Evolutionary conservation across 192 early-diverging fungal species (phyloP).

Genomic region (Backusella tarrabulga): DNA sequence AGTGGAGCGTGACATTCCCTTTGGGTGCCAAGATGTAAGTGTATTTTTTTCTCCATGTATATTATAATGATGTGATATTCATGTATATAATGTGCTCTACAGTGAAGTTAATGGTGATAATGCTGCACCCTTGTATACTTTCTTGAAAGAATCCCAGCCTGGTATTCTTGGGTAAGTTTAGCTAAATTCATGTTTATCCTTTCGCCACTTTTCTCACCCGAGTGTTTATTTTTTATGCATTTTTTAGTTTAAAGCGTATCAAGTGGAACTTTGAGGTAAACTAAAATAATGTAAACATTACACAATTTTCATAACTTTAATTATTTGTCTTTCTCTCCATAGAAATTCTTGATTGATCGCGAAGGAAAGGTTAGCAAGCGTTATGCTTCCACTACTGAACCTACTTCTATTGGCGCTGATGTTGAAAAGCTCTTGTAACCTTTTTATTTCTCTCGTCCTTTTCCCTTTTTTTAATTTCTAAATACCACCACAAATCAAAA

Average conservation of each 20-base stretch:
- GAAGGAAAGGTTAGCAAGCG: conserved; percentile 63
- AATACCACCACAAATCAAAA: background rate
- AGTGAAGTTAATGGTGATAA: conserved; percentile 75
- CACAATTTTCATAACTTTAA: background rate
- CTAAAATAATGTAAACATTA: background rate
- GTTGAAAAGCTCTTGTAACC: conserved; percentile 54
- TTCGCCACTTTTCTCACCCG: background rate
- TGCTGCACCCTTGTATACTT: conserved; percentile 59
- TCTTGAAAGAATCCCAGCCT: conserved; percentile 53
- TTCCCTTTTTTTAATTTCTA: background rate
- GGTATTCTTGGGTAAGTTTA: conserved; percentile 33
- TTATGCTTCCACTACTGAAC: conserved; percentile 63
- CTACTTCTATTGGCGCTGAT: conserved; percentile 53
- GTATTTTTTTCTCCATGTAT: background rate
- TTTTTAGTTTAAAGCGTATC: conserved; percentile 48
- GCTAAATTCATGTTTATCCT: background rate
- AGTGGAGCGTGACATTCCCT: conserved; percentile 83
- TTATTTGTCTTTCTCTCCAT: background rate
- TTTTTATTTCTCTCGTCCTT: background rate
- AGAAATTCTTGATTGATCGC: conserved; percentile 72
- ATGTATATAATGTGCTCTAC: background rate
- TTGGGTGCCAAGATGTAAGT: conserved; percentile 74
- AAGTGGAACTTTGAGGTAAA: conserved; percentile 79
- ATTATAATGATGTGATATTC: background rate
- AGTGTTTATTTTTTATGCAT: background rate